Conservation (phyloP, 257 asterid species). For the Lycium barbarum region DNA sequence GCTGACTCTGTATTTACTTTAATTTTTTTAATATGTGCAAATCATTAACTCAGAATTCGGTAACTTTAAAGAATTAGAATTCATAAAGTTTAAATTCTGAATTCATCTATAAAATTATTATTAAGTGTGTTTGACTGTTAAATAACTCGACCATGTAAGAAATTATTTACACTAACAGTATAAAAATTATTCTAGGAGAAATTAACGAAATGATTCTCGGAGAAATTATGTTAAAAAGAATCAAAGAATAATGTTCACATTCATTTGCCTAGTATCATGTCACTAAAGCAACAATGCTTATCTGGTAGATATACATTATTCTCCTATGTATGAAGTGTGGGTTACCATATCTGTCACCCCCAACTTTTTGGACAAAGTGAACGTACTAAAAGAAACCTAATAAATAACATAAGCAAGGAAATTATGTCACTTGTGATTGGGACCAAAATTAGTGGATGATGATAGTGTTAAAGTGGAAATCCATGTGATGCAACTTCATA, state of each 20-base stretch:
- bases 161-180: too few relatives aligned
- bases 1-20: not conserved
- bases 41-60: not conserved
- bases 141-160: not conserved
- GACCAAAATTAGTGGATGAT: conserved; percentile 14
- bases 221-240: too few relatives aligned
- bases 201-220: too few relatives aligned
- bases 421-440: conserved; percentile 15
- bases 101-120: not conserved
- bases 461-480: conserved; percentile 8
- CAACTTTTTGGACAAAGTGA: conserved; percentile 27
- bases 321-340: not conserved
- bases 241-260: not conserved
- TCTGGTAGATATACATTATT: not conserved
- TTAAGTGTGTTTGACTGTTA: not conserved
- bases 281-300: conserved; percentile 20
- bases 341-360: not conserved
- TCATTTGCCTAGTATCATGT: not conserved
- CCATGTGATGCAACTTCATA: not conserved
- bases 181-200: too few relatives aligned
- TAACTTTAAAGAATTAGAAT: not conserved
- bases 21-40: not conserved
- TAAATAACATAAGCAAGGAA: not conserved
- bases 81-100: not conserved
- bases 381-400: not conserved